A percentile compares a stretch with the other conserved stretches of the same genome.
Evolutionary conservation across 768 basidiomycete genomes (phyloP).

Genomic region (Lyophyllum semitale): DNA sequence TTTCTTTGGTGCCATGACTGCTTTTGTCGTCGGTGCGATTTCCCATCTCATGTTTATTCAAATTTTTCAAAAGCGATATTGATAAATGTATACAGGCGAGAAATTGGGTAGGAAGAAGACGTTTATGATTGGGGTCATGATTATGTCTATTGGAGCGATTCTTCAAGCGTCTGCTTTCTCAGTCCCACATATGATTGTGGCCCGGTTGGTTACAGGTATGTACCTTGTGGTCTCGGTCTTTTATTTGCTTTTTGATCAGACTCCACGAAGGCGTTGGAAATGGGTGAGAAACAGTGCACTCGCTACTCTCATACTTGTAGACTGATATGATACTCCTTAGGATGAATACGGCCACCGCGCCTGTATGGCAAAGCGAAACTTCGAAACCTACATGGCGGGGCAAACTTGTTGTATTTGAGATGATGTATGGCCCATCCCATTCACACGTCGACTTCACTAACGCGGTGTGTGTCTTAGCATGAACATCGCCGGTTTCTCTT

Average conservation of each 20-base stretch:
- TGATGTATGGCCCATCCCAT: slow-evolving; percentile 38
- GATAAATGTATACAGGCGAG: too few relatives aligned
- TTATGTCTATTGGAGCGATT: slow-evolving; percentile 57
- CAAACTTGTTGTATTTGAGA: slow-evolving; percentile 48
- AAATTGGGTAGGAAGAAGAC: slow-evolving; percentile 46
- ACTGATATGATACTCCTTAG: slow-evolving; percentile 17
- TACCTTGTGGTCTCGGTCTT: not conserved
- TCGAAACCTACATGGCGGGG: slow-evolving; percentile 50
- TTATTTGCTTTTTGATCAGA: not conserved
- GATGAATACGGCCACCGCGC: slow-evolving; percentile 50
- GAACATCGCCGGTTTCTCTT: slow-evolving; percentile 52
- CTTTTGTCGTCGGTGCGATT: slow-evolving; percentile 38
- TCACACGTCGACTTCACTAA: not conserved
- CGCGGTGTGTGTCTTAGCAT: slow-evolving; percentile 30
- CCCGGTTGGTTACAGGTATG: slow-evolving; percentile 46
- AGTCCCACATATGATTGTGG: slow-evolving; percentile 50
- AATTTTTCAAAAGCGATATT: too few relatives aligned
- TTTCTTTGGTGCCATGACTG: slow-evolving; percentile 47
- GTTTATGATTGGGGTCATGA: slow-evolving; percentile 47
- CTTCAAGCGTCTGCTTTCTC: slow-evolving; percentile 48
- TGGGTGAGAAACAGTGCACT: slow-evolving; percentile 28
- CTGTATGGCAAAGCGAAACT: slow-evolving; percentile 55
- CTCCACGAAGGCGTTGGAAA: slow-evolving; percentile 42
- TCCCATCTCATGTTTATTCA: not conserved
- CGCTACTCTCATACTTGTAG: not conserved